Base-by-base conservation (phyloP, 257 asterid genomes). In the Solanum medicagineum region DNA sequence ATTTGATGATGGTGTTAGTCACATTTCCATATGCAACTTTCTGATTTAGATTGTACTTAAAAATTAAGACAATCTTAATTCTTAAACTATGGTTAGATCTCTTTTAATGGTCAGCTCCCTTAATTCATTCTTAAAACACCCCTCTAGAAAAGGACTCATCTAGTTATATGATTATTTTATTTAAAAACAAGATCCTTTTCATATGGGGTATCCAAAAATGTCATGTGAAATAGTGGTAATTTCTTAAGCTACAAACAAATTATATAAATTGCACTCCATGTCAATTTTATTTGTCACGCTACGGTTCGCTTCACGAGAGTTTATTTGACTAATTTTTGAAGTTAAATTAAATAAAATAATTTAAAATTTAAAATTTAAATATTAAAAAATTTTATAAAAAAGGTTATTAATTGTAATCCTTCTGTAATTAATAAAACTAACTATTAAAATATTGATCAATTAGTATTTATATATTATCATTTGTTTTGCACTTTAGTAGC, bases 211-310 rank as follows among this genome's bases (percentile, higher is more conserved):
- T 79, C 83, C 85, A 55, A 13, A 69, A 59, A 69, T 80, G 84
- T 84, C 91, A 89, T 87, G 88, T 87, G 91, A 88, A 65, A 53
- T 53, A 26, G 83, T 26, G 83, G 62, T 32, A 71, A 54, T 86
- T 65, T 86, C 85, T 85, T 81, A 26, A 56, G 15, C 74, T 65
- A 8, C 63, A 79, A 79, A 32, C 7, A 17, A 15, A 6, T 55
- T 68, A 68, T 8, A 16, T 32, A 68, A 68, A 68, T 40, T 68
- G 4, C 1, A 26, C 69, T 62, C 26, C 12, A 5, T 10, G 8
- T 62, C 6, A 62, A 8, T 62, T 14, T 11, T 62, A 62, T 36
- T 62, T 62, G 17, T 62, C 4, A 32, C 8, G 17, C 11, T 3
- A 32, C 8, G 17, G 5, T 62, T 8, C 0, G 10, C 10, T 47